phyloP scores from a whole-genome alignment of 345 rosid species.

The Punica granatum region DNA sequence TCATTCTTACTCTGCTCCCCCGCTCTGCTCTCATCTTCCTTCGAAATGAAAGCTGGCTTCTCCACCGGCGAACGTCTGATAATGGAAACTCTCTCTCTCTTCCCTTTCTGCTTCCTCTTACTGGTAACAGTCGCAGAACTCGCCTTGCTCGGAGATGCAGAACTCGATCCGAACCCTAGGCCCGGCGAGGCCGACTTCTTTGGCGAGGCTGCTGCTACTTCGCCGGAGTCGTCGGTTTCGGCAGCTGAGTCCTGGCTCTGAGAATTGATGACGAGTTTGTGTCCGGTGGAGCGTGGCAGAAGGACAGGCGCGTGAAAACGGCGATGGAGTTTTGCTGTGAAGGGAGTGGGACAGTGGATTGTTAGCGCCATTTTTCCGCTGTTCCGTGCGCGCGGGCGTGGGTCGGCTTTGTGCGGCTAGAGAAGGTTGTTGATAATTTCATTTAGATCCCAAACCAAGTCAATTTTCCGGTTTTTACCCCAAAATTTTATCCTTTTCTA shows the following conservation, averaged over 20 bases:
- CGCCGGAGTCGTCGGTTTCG: slow-evolving; percentile 24
- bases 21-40: slow-evolving; percentile 47
- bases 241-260: slow-evolving; percentile 36
- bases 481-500: neutral
- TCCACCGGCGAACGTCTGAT: slow-evolving; percentile 59
- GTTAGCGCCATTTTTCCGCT: slow-evolving; percentile 54
- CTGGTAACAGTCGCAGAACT: slow-evolving; percentile 1
- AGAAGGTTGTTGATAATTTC: neutral
- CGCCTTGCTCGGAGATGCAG: slow-evolving; percentile 21
- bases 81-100: slow-evolving; percentile 44
- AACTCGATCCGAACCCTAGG: slow-evolving; percentile 49
- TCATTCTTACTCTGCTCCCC: slow-evolving; percentile 57
- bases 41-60: slow-evolving; percentile 43
- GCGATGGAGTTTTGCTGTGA: slow-evolving; percentile 22
- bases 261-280: slow-evolving; percentile 31
- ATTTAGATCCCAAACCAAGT: neutral
- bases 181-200: slow-evolving; percentile 40
- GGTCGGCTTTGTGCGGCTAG: slow-evolving; percentile 1
- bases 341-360: slow-evolving; percentile 27
- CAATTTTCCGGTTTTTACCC: neutral
- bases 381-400: slow-evolving; percentile 9
- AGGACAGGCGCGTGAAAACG: slow-evolving; percentile 19
- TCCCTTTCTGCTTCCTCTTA: slow-evolving; percentile 40
- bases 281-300: slow-evolving; percentile 19
- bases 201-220: slow-evolving; percentile 15